phyloP scores from a whole-genome alignment of 306 rosid species.

The Rosa lucieae region DNA sequence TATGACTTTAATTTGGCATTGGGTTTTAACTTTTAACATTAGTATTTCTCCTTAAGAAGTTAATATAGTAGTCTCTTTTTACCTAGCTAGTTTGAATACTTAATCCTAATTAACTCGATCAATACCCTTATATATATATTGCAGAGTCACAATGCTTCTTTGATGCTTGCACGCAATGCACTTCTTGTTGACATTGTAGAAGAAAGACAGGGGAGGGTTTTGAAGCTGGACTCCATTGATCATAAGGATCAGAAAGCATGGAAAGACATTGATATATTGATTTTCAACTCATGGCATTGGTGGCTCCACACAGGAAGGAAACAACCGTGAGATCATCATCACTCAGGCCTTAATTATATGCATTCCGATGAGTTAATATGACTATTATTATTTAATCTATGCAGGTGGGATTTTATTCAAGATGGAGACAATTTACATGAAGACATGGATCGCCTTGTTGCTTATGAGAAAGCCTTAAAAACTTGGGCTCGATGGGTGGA shows the following conservation, averaged over 20 bases:
- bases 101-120: neutral
- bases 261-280: conserved; percentile 24
- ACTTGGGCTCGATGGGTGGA: conserved; percentile 43
- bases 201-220: conserved; percentile 14
- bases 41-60: neutral
- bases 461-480: conserved; percentile 23
- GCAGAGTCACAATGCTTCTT: conserved; percentile 45
- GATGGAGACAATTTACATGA: conserved; percentile 7
- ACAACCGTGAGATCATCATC: conserved; percentile 24
- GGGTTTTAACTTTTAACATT: neutral
- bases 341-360: neutral
- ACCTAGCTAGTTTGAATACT: neutral
- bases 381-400: neutral
- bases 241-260: conserved; percentile 10
- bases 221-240: conserved; percentile 30
- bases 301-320: conserved; percentile 28
- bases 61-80: neutral
- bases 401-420: conserved; percentile 37
- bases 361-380: neutral
- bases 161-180: conserved; percentile 25
- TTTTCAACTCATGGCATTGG: conserved; percentile 45
- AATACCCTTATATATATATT: neutral
- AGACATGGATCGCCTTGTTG: conserved; percentile 40
- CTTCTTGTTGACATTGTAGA: conserved; percentile 21
- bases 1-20: neutral